Base-by-base conservation (phyloP, 768 basidiomycete genomes). In the Pulveroboletus frians region DNA sequence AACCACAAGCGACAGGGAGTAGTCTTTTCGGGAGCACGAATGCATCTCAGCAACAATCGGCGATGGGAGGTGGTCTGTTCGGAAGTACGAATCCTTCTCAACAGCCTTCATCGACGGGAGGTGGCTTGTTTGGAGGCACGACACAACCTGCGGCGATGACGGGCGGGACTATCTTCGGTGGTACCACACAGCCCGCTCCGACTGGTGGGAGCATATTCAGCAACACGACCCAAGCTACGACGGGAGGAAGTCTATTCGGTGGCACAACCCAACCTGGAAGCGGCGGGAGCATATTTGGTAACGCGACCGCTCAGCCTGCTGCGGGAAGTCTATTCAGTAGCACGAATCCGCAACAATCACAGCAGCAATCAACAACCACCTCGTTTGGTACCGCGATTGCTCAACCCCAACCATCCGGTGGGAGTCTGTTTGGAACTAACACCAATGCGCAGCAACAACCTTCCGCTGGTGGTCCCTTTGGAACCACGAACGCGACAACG, bases 271-370 rank as follows among this genome's bases (percentile, higher is more conserved):
- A 54, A 23, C 48, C 67, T 7, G 30, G 56, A 46, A 41, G 50
- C 4, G 60, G 63, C 5, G 58, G 65, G 3, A 23, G 43, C 30
- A 45, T 61, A 32, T 66, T 64, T 23, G 53, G 63, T 26, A 47
- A 37, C 29, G 51, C 56, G 9, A 54, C 55, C 54, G 43, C 48
- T n/a, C 61, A 54, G 49, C 61, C 59, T 23, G 52, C 60, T 32
- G 57, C 48, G n/a, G 54, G 57, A 8, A 39, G 53, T 55, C 42
- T 71, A 18, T 68, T 68, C 42, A 56, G 57, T 15, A 48, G 38
- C 43, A 43, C 58, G 35, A 49, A 43, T 37, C 37, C 51, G 17
- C 55, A 58, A 26, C 63, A 55, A 41, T 27, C 52, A 38, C 61
- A 42, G 35, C 51, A 38, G 21, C 59, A 46, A 30, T 49, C 53